These are phyloP conservation scores for Taphrina wiesneri DNA, from an alignment of 1,139 yeast genomes.

Conservation along the genomic window DNA sequence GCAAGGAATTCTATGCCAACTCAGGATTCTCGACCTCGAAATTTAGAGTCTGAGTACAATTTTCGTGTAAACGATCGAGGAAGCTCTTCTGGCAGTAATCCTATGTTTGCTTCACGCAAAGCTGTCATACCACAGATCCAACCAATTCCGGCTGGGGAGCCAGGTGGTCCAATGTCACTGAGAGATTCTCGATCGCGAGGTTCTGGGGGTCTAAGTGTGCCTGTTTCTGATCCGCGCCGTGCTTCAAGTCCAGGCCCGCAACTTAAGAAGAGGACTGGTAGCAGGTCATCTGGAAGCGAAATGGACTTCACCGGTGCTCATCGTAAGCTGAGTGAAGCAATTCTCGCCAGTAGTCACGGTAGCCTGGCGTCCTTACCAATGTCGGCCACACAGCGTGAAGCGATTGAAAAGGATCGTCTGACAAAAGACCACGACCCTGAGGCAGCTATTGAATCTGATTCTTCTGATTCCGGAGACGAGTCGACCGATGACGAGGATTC, in stretches of 20 bases:
- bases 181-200: conserved; percentile 14
- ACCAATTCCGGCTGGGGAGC: background rate
- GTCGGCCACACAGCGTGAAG: conserved; percentile 33
- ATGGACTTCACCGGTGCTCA: conserved; percentile 10
- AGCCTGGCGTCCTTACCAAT: conserved; percentile 40
- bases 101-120: conserved; percentile 22
- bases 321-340: conserved; percentile 41
- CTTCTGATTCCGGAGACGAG: conserved; percentile 36
- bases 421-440: conserved; percentile 38
- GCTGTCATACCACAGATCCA: background rate
- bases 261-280: background rate
- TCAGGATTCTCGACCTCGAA: conserved; percentile 2
- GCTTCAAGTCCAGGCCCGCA: conserved; percentile 18
- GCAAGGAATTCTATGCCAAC: conserved; percentile 2
- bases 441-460: conserved; percentile 38
- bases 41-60: conserved; percentile 15
- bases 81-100: background rate
- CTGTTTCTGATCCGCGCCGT: conserved; percentile 5
- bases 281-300: conserved; percentile 19
- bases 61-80: conserved; percentile 3
- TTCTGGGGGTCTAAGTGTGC: background rate
- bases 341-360: conserved; percentile 42
- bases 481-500: conserved; percentile 36
- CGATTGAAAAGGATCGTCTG: conserved; percentile 33
- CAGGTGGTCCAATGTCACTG: conserved; percentile 11